Base-by-base conservation (phyloP, 2,329 filamentous ascomycete species). In the Zymoseptoria tritici region DNA sequence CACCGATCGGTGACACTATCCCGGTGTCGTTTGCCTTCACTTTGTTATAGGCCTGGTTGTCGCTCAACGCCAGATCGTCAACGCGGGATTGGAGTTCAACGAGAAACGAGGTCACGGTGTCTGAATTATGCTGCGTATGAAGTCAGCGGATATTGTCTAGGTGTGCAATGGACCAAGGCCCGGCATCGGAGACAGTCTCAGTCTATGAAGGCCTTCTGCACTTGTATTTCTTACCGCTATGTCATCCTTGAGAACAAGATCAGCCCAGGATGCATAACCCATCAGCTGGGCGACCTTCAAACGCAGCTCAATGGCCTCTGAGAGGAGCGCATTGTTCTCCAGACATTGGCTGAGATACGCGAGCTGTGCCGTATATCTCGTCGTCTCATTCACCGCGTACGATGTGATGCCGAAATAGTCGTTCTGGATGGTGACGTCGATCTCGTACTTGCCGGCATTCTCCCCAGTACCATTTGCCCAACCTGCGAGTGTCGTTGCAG, bases 281-380 rank as follows among this genome's bases (percentile, higher is more conserved):
- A 91, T 79, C 54, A 92, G 79, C 55, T 87, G 83, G n/a, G 89
- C 89, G 16, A 84, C 86, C 73, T 92, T 88, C 66, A 91, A 88
- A 8, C 89, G 85, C 26, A 92, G 82, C 9, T 85, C 73, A 54
- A 92, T 79, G 29, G 87, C 83, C 70, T 91, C 87, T 60, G 82
- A 83, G 78, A 93, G 91, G 9, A 90, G 77, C 0, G 83, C 79
- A 2, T 85, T 80, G 70, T 93, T 93, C 64, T 83, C 74, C 66
- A 86, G 87, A 75, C 82, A 85, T 81, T 90, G 91, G 75, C 91
- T 92, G 70, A 89, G 85, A 68, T 89, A 89, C 9, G 80, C 82
- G 63, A 90, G 80, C 59, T 87, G 86, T 53, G 91, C 78, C 71
- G 81, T 83, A 70, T 83, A 82, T 56, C 89, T 81, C 2, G 84